A percentile compares a stretch with the other conserved stretches of the same genome.
phyloP scores from a whole-genome alignment of 805 yeast genomes.

The Candida pseudoglaebosa region DNA sequence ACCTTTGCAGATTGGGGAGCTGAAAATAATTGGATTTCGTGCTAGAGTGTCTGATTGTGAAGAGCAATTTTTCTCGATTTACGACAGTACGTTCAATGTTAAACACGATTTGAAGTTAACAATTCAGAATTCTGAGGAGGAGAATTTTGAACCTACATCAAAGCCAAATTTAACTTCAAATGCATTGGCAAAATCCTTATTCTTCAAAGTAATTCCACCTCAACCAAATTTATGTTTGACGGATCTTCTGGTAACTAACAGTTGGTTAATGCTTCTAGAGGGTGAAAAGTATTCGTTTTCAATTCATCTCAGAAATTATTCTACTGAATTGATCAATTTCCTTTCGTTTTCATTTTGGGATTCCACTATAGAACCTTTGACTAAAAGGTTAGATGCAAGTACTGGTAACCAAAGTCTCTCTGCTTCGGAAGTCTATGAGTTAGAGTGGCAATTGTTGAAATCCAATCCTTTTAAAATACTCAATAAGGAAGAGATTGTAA shows the following conservation, averaged over 20 bases:
- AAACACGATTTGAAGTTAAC: conserved; percentile 6
- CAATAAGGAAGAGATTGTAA: conserved; percentile 40
- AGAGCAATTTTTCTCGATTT: conserved; percentile 41
- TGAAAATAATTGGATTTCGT: conserved; percentile 48
- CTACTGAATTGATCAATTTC: conserved; percentile 52
- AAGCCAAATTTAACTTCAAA: too few relatives aligned
- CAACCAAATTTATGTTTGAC: conserved; percentile 63
- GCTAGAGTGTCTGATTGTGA: conserved; percentile 51
- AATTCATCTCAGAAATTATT: conserved; percentile 53
- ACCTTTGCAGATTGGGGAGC: conserved; percentile 46
- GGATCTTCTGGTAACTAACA: conserved; percentile 51
- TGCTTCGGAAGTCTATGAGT: conserved; percentile 65
- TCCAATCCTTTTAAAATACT: conserved; percentile 54
- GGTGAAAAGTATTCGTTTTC: conserved; percentile 61
- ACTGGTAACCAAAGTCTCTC: conserved; percentile 34
- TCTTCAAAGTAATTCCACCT: conserved; percentile 32
- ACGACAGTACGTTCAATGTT: conserved; percentile 13
- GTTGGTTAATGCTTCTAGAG: conserved; percentile 73
- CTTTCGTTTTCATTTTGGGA: conserved; percentile 65
- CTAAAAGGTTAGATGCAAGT: conserved; percentile 44
- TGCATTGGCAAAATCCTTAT: conserved; percentile 12
- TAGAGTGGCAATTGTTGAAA: conserved; percentile 62
- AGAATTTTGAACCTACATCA: conserved; percentile 5
- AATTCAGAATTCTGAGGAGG: not conserved
- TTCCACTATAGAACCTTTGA: conserved; percentile 65